phyloP scores from a whole-genome alignment of 257 asterid species.

The Coffea eugenioides region DNA sequence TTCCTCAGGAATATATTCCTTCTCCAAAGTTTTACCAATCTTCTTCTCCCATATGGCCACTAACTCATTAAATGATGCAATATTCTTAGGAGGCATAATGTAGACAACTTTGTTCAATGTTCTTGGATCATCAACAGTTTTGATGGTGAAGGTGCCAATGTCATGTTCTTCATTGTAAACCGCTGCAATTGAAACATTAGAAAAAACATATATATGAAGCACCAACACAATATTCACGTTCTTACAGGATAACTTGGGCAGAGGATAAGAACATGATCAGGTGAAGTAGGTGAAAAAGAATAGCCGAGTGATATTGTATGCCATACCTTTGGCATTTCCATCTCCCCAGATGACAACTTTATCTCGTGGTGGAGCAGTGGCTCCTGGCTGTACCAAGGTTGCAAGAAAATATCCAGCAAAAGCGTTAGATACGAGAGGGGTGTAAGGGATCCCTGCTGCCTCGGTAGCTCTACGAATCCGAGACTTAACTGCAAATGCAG shows the following conservation, averaged over 20 bases:
- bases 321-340: slow-evolving; percentile 65
- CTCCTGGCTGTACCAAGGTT: slow-evolving; percentile 44
- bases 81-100: slow-evolving; percentile 55
- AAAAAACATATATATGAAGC: too few species aligned
- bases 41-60: slow-evolving; percentile 75
- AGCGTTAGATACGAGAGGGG: slow-evolving; percentile 40
- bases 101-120: slow-evolving; percentile 62
- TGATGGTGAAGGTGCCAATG: slow-evolving; percentile 56
- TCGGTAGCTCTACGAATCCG: slow-evolving; percentile 53
- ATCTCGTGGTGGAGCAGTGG: slow-evolving; percentile 43
- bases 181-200: slow-evolving; percentile 30
- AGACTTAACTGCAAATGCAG: slow-evolving; percentile 35
- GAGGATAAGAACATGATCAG: neutral
- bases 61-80: slow-evolving; percentile 51
- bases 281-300: neutral
- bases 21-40: slow-evolving; percentile 66
- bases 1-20: slow-evolving; percentile 49
- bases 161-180: slow-evolving; percentile 64
- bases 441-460: slow-evolving; percentile 58
- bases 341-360: slow-evolving; percentile 53
- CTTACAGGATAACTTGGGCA: neutral
- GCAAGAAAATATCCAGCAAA: slow-evolving; percentile 63
- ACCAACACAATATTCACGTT: neutral
- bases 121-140: slow-evolving; percentile 66
- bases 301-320: neutral